Evolutionary conservation across 2,329 filamentous ascomycete genomes (phyloP), one percentile per base, ranked within the genome.

Genomic region (Fusarium mundagurra): DNA sequence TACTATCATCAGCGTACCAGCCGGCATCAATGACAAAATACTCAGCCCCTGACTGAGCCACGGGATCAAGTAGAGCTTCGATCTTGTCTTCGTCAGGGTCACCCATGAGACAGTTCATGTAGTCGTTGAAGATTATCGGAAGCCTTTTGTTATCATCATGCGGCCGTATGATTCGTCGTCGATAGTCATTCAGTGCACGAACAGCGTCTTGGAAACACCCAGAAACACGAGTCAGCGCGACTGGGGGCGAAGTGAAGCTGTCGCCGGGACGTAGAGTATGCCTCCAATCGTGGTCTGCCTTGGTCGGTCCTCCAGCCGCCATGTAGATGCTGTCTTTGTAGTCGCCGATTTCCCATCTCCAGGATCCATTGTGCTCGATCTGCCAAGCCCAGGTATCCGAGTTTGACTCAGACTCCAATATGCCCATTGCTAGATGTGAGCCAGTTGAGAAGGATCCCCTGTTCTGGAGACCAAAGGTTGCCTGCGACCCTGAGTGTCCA

Each of bases 41-140:
- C 43, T 82, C 80, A 1, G 82, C 81, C 0, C 83, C 82, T 2
- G 77, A 72, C 4, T 77, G 64, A 8, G 72, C 74, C 17, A 79
- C 82, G 1, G 75, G 64, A n/a, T 78, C 76, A 16, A 84, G 71
- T 0, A 83, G 64, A 4, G 75, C 68, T 6, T 79, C 76, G 22
- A 84, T 76, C 33, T 82, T 80, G 0, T 78, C 61, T 17, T 82
- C 82, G 24, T 81, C 80, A 0, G 79, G 80, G 61, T 83, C 80
- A 3, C 82, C 82, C 81, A 83, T 83, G 8, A 83, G 74, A 44
- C 81, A 83, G 65, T 83, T 83, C 81, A 83, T 83, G 54, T 82
- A 83, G 60, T 83, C 81, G 67, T 83, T 83, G 75, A 83, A 83
- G 29, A 83, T 80, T 39, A 83, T 75, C 1, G 80, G 77, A 1